phyloP scores from a whole-genome alignment of 495 filamentous ascomycete species.

The Penicillium malachiteum region DNA sequence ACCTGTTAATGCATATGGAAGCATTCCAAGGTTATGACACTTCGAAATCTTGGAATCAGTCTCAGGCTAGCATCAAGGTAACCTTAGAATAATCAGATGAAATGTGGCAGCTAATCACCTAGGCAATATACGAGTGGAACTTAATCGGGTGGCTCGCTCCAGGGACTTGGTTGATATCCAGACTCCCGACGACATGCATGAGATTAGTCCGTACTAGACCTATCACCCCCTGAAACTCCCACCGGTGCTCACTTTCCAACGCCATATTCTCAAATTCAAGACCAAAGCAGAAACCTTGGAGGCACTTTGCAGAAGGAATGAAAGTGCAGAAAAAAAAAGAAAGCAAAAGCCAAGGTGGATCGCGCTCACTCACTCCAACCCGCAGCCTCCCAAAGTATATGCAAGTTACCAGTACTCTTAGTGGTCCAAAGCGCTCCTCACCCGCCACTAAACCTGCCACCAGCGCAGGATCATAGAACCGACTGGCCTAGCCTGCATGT shows the following conservation, averaged over 20 bases:
- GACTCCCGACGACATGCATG: too few species aligned
- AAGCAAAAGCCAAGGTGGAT: background rate
- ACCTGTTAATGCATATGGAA: too few species aligned
- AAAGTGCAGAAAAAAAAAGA: background rate
- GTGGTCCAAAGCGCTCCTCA: background rate
- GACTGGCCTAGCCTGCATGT: constrained; percentile 22
- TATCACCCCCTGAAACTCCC: too few species aligned
- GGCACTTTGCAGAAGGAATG: background rate
- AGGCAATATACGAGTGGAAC: too few species aligned
- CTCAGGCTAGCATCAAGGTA: too few species aligned
- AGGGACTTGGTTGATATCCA: too few species aligned
- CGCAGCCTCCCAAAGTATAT: constrained; percentile 2
- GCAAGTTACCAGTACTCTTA: background rate
- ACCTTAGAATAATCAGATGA: too few species aligned
- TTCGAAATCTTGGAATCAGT: too few species aligned
- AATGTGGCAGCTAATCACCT: too few species aligned
- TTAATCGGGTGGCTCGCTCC: too few species aligned
- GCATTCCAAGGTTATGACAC: too few species aligned
- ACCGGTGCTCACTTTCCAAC: background rate
- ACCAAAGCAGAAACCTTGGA: background rate
- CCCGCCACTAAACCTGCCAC: constrained; percentile 9
- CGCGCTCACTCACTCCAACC: background rate
- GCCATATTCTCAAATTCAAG: background rate
- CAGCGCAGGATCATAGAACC: constrained; percentile 19
- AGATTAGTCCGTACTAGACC: too few species aligned